Conservation (phyloP, 495 filamentous ascomycete species). For the Darksidea phi region DNA sequence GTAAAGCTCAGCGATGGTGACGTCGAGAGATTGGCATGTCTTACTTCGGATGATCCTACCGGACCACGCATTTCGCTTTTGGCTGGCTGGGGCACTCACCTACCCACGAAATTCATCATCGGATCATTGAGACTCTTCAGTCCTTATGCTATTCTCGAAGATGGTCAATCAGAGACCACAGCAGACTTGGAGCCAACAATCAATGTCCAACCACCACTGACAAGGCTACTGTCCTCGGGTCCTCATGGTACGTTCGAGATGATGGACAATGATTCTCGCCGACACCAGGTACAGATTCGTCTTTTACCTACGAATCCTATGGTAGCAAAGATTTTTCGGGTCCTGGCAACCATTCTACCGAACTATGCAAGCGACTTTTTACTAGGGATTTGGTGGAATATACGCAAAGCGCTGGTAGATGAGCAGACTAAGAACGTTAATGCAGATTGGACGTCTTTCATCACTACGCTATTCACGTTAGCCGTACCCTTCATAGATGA, state of each 20-base stretch:
- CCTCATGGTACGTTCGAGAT: slow-evolving; percentile 27
- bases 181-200: slow-evolving; percentile 31
- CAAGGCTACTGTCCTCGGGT: slow-evolving; percentile 7
- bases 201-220: slow-evolving; percentile 8
- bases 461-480: slow-evolving; percentile 67
- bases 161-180: slow-evolving; percentile 13
- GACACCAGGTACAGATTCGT: slow-evolving; percentile 25
- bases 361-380: slow-evolving; percentile 62
- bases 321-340: slow-evolving; percentile 24
- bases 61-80: slow-evolving; percentile 21
- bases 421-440: slow-evolving; percentile 52
- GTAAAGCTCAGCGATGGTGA: slow-evolving; percentile 24
- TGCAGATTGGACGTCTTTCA: slow-evolving; percentile 75
- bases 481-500: slow-evolving; percentile 42
- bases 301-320: slow-evolving; percentile 21
- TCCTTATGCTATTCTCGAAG: slow-evolving; percentile 20
- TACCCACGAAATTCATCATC: slow-evolving; percentile 22
- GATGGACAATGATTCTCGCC: slow-evolving; percentile 17
- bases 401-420: slow-evolving; percentile 61
- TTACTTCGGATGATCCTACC: slow-evolving; percentile 10
- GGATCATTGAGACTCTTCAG: slow-evolving; percentile 26
- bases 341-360: slow-evolving; percentile 19
- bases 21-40: slow-evolving; percentile 20
- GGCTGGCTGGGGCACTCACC: slow-evolving; percentile 29
- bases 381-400: slow-evolving; percentile 72